These are phyloP conservation scores for Cladobotryum mycophilum DNA, from an alignment of 2,329 filamentous ascomycete genomes.

Conservation along the genomic window DNA sequence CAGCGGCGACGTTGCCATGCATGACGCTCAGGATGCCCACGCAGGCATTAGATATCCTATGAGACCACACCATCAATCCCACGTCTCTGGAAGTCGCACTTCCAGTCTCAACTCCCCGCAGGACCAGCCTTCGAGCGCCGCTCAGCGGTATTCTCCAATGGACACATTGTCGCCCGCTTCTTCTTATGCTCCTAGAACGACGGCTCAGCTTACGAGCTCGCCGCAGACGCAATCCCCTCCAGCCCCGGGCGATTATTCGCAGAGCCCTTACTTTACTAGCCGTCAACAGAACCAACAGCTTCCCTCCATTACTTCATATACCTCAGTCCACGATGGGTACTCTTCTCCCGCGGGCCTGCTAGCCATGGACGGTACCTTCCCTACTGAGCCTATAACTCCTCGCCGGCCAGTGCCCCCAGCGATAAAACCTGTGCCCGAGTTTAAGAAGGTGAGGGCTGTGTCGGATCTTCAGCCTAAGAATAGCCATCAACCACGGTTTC, in stretches of 20 bases:
- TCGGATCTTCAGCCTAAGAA: conserved; percentile 75
- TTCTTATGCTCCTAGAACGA: conserved; percentile 64
- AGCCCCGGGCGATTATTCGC: conserved; percentile 55
- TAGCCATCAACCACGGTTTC: conserved; percentile 81
- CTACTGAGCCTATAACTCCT: conserved; percentile 52
- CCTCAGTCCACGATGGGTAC: conserved; percentile 64
- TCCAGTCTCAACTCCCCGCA: conserved; percentile 65
- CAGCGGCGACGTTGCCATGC: conserved; percentile 77
- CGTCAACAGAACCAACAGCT: conserved; percentile 56
- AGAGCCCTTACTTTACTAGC: conserved; percentile 52
- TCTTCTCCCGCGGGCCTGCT: conserved; percentile 65
- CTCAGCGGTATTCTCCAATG: conserved; percentile 95
- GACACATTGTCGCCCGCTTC: conserved; percentile 76
- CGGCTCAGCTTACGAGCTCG: conserved; percentile 47
- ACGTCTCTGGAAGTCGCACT: conserved; percentile 48
- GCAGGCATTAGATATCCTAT: conserved; percentile 80
- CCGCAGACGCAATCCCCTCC: conserved; percentile 71
- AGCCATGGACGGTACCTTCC: conserved; percentile 62
- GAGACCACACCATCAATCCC: conserved; percentile 70
- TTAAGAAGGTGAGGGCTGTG: conserved; percentile 67
- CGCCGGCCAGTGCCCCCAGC: conserved; percentile 45
- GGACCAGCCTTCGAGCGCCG: conserved; percentile 64
- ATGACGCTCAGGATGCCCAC: conserved; percentile 77
- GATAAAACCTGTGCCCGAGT: conserved; percentile 72
- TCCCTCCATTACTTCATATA: conserved; percentile 65